Base-by-base conservation (phyloP, 2,329 filamentous ascomycete species). In the Colletotrichum theobromicola region DNA sequence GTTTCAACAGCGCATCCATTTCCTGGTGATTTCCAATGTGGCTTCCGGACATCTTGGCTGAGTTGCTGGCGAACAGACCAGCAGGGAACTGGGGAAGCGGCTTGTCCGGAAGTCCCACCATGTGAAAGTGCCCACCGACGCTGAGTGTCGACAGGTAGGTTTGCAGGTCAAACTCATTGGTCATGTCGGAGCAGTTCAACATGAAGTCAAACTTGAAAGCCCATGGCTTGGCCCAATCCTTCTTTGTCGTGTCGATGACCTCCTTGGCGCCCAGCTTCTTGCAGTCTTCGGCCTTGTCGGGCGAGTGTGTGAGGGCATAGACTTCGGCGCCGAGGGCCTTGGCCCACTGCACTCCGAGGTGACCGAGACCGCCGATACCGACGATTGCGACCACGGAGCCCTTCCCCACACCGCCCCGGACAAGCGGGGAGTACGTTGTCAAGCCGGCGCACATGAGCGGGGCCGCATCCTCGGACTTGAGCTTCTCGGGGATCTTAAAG, bases 391-490 rank as follows among this genome's bases (percentile, higher is more conserved):
- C 93, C 5, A 84, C 87, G 82, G 94, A 94, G 6, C 94, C 94
- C 0, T 93, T 92, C 0, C 94, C 94, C 37, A 91, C 88, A 2
- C 90, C 91, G 42, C 94, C 91, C 32, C 92, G 88, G 64, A 89
- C 88, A 18, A 97, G 83, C 0, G 94, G 94, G 6, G 90, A 89
- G 80, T 90, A 97, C 0, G 93, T 89, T 0, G 94, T 97, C 67
- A 96, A 88, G 2, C 95, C 94, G 2, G 92, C 94, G 80, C 94
- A 96, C 32, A 96, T 87, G 86, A 97, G 91, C 2, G 94, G 94
- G 2, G 94, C 90, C 0, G 87, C 88, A 2, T 85, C 80, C 35
- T 88, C 86, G 0, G 86, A 86, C 9, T 85, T 82, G 12, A 92
- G 82, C 1, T 80, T 81, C n/a, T 90, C 88, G 0, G 90, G 90